Base-by-base conservation (phyloP, 768 basidiomycete species). In the Mycena indigotica region DNA sequence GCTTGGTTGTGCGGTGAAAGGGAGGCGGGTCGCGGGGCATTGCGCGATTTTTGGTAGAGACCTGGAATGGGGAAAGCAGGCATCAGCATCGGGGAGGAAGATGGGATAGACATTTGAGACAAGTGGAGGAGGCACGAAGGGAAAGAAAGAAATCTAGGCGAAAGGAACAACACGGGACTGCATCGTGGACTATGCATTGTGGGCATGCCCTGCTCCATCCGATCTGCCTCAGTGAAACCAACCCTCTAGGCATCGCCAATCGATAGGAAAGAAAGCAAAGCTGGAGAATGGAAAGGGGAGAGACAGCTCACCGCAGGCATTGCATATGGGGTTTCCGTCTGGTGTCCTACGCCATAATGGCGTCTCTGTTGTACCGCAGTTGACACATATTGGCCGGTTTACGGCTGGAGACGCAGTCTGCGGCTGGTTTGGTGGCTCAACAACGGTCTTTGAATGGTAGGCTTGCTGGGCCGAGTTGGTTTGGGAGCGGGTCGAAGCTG, bases 331-430 rank as follows among this genome's bases (percentile, higher is more conserved):
- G 72, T 88, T 91, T 56, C 92, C 93, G 65, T 89, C 85, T 41
- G 80, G 76, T 69, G 91, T 91, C 65, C 91, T 82, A 65, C 91
- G 78, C 93, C 93, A 94, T 25, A 93, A 83, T 30, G 92, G 91
- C 55, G 91, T 92, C 61, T 84, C 81, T 4, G 80, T 76, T n/a
- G 88, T 87, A 17, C 85, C 85, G 73, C 93, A 91, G 71, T 89
- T 90, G 35, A 84, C 78, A 70, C 89, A 91, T 28, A 80, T 78
- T 28, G 80, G 73, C 45, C 78, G 77, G 48, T 75, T 35, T 8
- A 8, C 17, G 32, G 32, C 32, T 35, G 32, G 32, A 17, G 32
- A 17, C 32, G n/a, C 65, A 58, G 80, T 17, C 16, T n/a, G 25
- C 19, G 24, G 28, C 25, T 35, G 50, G 13, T 24, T 23, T 6